Evolutionary conservation across 192 early-diverging fungal species (phyloP).

Genomic region (Coemansia sp.): DNA sequence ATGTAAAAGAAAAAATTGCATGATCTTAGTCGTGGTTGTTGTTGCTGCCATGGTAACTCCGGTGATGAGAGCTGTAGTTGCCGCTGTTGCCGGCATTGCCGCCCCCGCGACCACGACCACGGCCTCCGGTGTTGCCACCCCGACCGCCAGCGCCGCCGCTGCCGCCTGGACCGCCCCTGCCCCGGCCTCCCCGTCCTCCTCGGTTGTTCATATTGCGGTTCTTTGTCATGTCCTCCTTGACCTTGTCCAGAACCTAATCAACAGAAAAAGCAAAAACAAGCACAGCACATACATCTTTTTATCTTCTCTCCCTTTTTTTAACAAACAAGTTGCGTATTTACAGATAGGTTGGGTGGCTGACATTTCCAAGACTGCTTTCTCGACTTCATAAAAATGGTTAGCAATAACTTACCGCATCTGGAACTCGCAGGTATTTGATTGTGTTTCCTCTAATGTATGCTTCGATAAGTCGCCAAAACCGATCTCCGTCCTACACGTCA

Average conservation of each 20-base stretch:
- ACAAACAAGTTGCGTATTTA: too few relatives aligned
- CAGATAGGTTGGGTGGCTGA: too few relatives aligned
- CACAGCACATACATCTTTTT: not conserved
- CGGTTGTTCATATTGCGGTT: slow-evolving; percentile 52
- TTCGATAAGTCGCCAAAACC: slow-evolving; percentile 89
- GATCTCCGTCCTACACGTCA: slow-evolving; percentile 75
- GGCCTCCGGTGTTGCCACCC: slow-evolving; percentile 40
- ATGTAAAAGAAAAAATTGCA: slow-evolving; percentile 1
- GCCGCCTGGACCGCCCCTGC: slow-evolving; percentile 41
- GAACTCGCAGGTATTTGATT: slow-evolving; percentile 81
- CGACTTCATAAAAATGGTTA: not conserved
- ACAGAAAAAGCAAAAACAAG: not conserved
- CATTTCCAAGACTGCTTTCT: too few relatives aligned
- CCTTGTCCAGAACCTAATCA: slow-evolving; percentile 77
- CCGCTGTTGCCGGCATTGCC: slow-evolving; percentile 12
- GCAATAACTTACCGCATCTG: slow-evolving; percentile 66
- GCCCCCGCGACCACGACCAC: slow-evolving; percentile 53
- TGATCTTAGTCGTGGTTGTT: slow-evolving; percentile 20
- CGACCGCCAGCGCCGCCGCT: slow-evolving; percentile 57
- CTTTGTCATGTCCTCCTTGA: slow-evolving; percentile 76
- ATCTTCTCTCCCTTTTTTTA: too few relatives aligned
- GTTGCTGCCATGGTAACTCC: slow-evolving; percentile 20
- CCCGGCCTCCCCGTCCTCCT: slow-evolving; percentile 54
- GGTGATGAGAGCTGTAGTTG: slow-evolving; percentile 13
- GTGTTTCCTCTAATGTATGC: slow-evolving; percentile 93